Base-by-base conservation (phyloP, 345 rosid genomes). In the Linum trigynum region DNA sequence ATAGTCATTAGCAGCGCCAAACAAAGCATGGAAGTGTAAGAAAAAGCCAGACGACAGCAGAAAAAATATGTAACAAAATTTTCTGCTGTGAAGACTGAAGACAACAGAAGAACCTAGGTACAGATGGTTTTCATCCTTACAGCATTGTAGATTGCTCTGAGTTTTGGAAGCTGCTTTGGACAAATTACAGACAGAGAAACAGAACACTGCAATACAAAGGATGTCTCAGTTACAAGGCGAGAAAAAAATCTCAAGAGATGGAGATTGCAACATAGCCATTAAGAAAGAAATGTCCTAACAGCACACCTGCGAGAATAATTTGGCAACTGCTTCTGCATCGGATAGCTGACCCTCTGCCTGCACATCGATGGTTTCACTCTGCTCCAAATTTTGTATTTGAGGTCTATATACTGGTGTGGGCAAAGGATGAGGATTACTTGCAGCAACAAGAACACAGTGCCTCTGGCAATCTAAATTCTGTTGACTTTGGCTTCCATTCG, bases 371-470 rank as follows among this genome's bases (percentile, higher is more conserved):
- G 80, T 83, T 74, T 84, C 95, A 62, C 70, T 73, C 71, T 79
- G 79, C 63, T 90, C 98, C 63, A 72, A 73, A 61, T 71, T 87
- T 79, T 79, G 92, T 62, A 82, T 59, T 67, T 79, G 86, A 38
- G 95, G 96, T 64, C 85, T 83, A 79, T 79, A 90, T 69, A 94
- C 97, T 75, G 96, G 95, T 67, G 99, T 90, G 61, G 99, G 91
- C 75, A 94, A 86, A 16, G 91, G 82, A 75, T 85, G 64, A 67
- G 97, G 99, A 70, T 94, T 86, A 77, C 96, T 94, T 63, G 97
- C 95, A 70, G 95, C 86, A 79, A 94, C 76, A 71, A 90, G 83
- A 75, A 94, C 76, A 74, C 99, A 94, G 72, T 94, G 96, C 77
- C 85, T 86, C 81, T 85, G 85, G 57, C 82, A 76, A 67, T 94